Percentiles rank a stretch among this genome's conserved stretches.
Conservation (phyloP, 176 grass and related monocot genomes). For the Microstegium vimineum region DNA sequence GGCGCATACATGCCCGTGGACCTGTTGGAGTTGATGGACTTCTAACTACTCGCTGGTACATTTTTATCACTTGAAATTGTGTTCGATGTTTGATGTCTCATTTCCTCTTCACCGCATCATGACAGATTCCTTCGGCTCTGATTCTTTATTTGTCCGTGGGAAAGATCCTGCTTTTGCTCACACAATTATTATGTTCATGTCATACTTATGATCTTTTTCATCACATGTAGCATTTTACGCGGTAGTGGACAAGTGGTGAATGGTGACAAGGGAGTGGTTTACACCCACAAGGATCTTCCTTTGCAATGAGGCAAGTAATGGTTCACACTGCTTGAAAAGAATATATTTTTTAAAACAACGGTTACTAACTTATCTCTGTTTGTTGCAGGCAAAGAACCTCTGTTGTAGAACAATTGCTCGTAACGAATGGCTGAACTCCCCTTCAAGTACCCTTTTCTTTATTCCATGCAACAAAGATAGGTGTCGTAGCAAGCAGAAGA, state of each 20-base stretch:
- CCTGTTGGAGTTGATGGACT: conserved; percentile 98
- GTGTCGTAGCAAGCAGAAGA: background rate
- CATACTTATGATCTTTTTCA: background rate
- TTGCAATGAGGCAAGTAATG: conserved; percentile 45
- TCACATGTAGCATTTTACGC: conserved; percentile 66
- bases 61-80: background rate
- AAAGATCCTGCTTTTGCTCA: background rate
- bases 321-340: background rate
- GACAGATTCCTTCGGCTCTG: background rate
- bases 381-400: conserved; percentile 16
- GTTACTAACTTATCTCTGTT: background rate
- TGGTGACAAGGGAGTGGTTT: conserved; percentile 83
- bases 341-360: no score
- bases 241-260: conserved; percentile 93
- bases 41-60: conserved; percentile 88
- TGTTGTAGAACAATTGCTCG: conserved; percentile 6
- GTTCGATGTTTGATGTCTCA: background rate
- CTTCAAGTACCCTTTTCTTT: background rate
- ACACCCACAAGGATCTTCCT: conserved; percentile 89
- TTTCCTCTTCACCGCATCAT: background rate
- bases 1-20: conserved; percentile 96
- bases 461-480: background rate
- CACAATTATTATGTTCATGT: background rate
- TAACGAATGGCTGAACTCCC: background rate
- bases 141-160: background rate